Evolutionary conservation across 352 stramenopile genomes (phyloP).

Genomic region (Pythium sp.): DNA sequence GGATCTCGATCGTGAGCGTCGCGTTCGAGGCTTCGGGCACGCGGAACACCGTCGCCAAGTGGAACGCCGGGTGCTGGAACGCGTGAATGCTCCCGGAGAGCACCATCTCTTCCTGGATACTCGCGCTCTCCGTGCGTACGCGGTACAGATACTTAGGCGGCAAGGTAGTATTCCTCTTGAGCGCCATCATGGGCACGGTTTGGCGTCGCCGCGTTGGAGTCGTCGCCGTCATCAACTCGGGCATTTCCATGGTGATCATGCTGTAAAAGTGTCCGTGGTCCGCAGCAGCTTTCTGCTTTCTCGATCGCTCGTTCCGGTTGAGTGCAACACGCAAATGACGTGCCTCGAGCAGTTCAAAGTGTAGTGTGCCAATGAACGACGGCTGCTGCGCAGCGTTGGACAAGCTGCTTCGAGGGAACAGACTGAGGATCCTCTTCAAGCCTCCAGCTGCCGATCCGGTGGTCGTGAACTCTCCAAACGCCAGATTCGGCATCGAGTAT

Average conservation of each 20-base stretch:
- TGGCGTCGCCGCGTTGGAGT: constrained; percentile 12
- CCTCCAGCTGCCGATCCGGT: constrained; percentile 5
- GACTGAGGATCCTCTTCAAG: constrained; percentile 8
- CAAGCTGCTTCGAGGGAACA: constrained; percentile 16
- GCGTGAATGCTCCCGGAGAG: constrained; percentile 40
- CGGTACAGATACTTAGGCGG: constrained; percentile 32
- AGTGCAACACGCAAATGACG: constrained; percentile 22
- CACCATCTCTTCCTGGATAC: constrained; percentile 48
- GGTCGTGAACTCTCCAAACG: constrained; percentile 44
- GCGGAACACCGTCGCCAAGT: constrained; percentile 34
- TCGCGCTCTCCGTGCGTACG: constrained; percentile 38
- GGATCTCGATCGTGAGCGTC: constrained; percentile 43
- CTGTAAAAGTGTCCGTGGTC: constrained; percentile 24
- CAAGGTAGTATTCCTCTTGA: neutral
- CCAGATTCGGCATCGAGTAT: constrained; percentile 47
- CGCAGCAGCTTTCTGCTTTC: constrained; percentile 3
- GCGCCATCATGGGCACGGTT: constrained; percentile 8
- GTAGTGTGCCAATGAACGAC: constrained; percentile 57
- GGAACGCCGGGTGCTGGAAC: constrained; percentile 47
- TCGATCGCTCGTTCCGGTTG: neutral
- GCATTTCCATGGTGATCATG: constrained; percentile 27
- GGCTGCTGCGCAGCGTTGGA: constrained; percentile 13
- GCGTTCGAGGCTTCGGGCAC: constrained; percentile 42
- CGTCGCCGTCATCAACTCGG: constrained; percentile 4
- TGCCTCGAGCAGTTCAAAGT: constrained; percentile 60